Percentiles rank a stretch among this genome's conserved stretches.
These are phyloP conservation scores for Naegleria fowleri DNA, from an alignment of 208 protist species.

Conservation along the genomic window DNA sequence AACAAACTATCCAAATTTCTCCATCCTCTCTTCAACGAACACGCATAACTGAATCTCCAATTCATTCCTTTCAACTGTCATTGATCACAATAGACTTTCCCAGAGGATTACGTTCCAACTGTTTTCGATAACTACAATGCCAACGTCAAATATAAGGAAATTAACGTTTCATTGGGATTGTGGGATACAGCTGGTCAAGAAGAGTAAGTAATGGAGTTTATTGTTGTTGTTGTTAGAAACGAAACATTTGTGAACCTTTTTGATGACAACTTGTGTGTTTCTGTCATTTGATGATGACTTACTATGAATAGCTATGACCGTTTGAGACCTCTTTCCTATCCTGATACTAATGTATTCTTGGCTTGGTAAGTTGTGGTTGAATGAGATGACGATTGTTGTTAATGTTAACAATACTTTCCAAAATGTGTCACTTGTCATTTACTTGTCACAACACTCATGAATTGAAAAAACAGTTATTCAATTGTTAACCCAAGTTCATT, in stretches of 20 bases:
- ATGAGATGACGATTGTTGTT: no score
- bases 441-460: no score
- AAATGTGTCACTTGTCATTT: no score
- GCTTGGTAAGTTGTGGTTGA: constrained; percentile 46
- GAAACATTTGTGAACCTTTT: no score
- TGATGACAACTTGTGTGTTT: no score
- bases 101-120: constrained; percentile 30
- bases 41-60: no score
- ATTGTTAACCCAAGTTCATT: constrained; percentile 57
- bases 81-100: constrained; percentile 11
- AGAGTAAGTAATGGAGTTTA: constrained; percentile 37
- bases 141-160: constrained; percentile 51
- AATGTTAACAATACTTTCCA: no score
- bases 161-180: constrained; percentile 27
- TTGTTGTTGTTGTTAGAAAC: constrained; percentile 66
- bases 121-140: constrained; percentile 56
- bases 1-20: no score
- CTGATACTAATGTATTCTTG: constrained; percentile 68
- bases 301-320: constrained; percentile 75
- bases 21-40: no score
- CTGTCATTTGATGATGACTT: no score
- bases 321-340: constrained; percentile 76
- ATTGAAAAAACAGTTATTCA: constrained; percentile 58
- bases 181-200: constrained; percentile 31
- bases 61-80: no score